Conservation (phyloP, 2,329 filamentous ascomycete genomes). For the Rutstroemia sp. region DNA sequence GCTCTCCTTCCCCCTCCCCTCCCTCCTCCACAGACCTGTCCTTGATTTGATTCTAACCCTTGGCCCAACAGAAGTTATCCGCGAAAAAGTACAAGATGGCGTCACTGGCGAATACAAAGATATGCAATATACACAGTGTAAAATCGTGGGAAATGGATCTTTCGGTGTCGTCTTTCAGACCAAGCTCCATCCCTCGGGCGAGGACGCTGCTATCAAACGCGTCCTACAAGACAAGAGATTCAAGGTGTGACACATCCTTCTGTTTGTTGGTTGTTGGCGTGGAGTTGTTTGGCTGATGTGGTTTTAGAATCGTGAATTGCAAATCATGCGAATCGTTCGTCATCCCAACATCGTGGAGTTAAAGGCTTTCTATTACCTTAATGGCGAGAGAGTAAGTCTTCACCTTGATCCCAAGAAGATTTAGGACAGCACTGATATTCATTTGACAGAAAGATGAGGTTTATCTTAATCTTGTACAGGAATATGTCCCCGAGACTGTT, state of each 20-base stretch:
- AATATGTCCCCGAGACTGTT: conserved; percentile 96
- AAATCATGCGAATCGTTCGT: conserved; percentile 99
- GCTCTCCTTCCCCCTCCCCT: not conserved
- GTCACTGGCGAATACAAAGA: conserved; percentile 94
- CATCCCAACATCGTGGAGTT: conserved; percentile 98
- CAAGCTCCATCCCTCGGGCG: conserved; percentile 93
- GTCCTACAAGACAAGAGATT: conserved; percentile 99
- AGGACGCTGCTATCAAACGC: conserved; percentile 98
- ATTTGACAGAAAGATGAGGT: conserved; percentile 84
- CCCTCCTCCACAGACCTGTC: not conserved
- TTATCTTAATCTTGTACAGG: conserved; percentile 95
- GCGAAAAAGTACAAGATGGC: conserved; percentile 98
- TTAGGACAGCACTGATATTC: conserved; percentile 11
- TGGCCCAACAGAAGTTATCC: conserved; percentile 77
- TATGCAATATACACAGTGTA: conserved; percentile 97
- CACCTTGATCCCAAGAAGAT: conserved; percentile 11
- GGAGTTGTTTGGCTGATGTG: conserved; percentile 21
- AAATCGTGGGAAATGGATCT: conserved; percentile 98
- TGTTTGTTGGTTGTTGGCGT: not conserved
- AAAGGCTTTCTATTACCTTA: conserved; percentile 99
- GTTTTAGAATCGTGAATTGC: conserved; percentile 86
- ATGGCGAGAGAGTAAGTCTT: conserved; percentile 80
- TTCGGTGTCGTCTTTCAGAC: conserved; percentile 99
- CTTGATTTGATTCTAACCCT: conserved; percentile 15
- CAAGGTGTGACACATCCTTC: conserved; percentile 60